Percentiles rank a stretch among this genome's conserved stretches.
These are phyloP conservation scores for Suhomyces faveliae DNA, from an alignment of 805 yeast species.

Conservation along the genomic window DNA sequence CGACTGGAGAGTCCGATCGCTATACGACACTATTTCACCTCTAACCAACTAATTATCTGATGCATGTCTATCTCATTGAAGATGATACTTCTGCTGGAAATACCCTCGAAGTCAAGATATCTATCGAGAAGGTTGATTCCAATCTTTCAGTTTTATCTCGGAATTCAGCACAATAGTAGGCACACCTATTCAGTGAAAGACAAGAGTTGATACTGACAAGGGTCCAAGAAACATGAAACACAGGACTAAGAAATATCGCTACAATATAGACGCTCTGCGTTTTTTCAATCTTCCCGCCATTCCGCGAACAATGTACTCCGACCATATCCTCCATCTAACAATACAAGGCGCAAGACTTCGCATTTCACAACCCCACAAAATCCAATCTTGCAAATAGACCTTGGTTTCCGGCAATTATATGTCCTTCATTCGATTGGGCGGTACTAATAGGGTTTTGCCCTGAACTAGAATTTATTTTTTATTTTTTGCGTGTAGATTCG, in stretches of 20 bases:
- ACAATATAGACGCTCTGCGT: neutral
- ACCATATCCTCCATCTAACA: neutral
- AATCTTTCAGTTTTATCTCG: neutral
- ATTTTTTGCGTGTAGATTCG: neutral
- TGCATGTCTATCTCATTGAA: too few species aligned
- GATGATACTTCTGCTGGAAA: neutral
- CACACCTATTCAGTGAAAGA: too few species aligned
- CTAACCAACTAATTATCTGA: too few species aligned
- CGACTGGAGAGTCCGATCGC: neutral
- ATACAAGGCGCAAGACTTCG: neutral
- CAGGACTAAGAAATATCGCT: neutral
- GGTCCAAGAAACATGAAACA: neutral
- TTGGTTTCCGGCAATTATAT: neutral
- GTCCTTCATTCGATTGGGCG: neutral
- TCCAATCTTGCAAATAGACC: too few species aligned
- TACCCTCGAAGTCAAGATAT: neutral
- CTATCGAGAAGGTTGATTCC: neutral
- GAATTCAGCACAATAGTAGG: neutral
- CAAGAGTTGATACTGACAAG: neutral
- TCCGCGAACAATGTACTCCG: neutral
- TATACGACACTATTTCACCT: neutral
- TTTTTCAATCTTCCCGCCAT: neutral
- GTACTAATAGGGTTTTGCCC: neutral
- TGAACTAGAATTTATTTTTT: neutral
- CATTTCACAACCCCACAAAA: neutral